A percentile compares a stretch with the other conserved stretches of the same genome.
phyloP scores from a whole-genome alignment of 1,284 basidiomycete genomes.

The Cronartium quercuum region DNA sequence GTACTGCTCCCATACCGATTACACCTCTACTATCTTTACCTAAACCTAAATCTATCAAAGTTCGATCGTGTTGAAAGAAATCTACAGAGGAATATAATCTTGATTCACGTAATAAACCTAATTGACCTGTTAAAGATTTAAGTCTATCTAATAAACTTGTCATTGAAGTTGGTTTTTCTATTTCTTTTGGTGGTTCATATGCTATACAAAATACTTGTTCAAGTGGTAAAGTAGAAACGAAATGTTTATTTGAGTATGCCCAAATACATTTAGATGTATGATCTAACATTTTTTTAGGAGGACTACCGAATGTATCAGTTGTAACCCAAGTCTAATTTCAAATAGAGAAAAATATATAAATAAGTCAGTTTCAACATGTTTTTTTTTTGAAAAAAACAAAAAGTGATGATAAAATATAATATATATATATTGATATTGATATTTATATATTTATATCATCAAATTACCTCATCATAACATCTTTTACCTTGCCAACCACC shows the following conservation, averaged over 20 bases:
- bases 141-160: slow-evolving; percentile 11
- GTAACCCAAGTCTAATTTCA: slow-evolving; percentile 68
- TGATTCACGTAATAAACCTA: slow-evolving; percentile 54
- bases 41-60: slow-evolving; percentile 70
- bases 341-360: not conserved
- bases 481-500: slow-evolving; percentile 59
- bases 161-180: slow-evolving; percentile 40
- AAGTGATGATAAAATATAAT: not conserved
- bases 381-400: no score
- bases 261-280: slow-evolving; percentile 75
- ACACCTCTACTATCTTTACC: slow-evolving; percentile 77
- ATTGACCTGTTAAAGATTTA: slow-evolving; percentile 21
- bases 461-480: slow-evolving; percentile 70
- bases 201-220: slow-evolving; percentile 80
- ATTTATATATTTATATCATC: slow-evolving; percentile 11
- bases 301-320: slow-evolving; percentile 65
- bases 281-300: slow-evolving; percentile 58
- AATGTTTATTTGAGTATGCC: slow-evolving; percentile 71
- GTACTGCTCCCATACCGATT: slow-evolving; percentile 78
- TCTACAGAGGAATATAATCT: slow-evolving; percentile 73
- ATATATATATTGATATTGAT: not conserved
- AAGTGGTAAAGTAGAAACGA: slow-evolving; percentile 64
- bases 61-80: slow-evolving; percentile 64
- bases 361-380: no score
- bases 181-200: slow-evolving; percentile 55